phyloP scores from a whole-genome alignment of 768 basidiomycete species.

The Naganishia vaughanmartiniae region DNA sequence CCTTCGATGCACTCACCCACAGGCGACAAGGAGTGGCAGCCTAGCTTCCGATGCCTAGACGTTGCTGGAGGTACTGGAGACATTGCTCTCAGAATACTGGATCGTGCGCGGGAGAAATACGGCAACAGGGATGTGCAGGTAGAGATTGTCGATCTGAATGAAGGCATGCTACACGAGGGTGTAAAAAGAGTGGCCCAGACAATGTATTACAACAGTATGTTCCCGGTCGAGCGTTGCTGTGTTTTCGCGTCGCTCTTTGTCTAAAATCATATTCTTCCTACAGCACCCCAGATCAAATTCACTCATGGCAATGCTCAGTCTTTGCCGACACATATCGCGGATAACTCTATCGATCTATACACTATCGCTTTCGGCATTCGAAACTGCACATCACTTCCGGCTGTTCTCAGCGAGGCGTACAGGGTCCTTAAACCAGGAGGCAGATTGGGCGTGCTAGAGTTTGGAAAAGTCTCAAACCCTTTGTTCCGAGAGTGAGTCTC shows the following conservation, averaged over 20 bases:
- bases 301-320: conserved; percentile 88
- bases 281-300: conserved; percentile 90
- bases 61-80: conserved; percentile 96
- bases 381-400: conserved; percentile 89
- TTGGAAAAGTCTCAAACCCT: conserved; percentile 87
- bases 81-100: conserved; percentile 88
- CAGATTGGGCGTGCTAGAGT: conserved; percentile 91
- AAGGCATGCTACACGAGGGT: conserved; percentile 91
- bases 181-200: conserved; percentile 87
- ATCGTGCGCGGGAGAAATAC: conserved; percentile 81
- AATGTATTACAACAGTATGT: conserved; percentile 92
- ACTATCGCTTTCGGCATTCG: conserved; percentile 98
- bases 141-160: conserved; percentile 89
- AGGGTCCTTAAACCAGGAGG: conserved; percentile 95
- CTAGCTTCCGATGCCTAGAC: conserved; percentile 75
- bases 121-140: conserved; percentile 86
- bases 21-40: conserved; percentile 59
- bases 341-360: conserved; percentile 88
- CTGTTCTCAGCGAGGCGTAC: conserved; percentile 81
- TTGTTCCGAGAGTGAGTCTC: conserved; percentile 72
- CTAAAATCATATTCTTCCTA: conserved; percentile 5
- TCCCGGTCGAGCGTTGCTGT: conserved; percentile 42
- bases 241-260: background rate
- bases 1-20: conserved; percentile 43
- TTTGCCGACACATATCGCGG: conserved; percentile 66